Evolutionary conservation across 176 grass and related monocot genomes (phyloP).

Genomic region (Oryza longistaminata): DNA sequence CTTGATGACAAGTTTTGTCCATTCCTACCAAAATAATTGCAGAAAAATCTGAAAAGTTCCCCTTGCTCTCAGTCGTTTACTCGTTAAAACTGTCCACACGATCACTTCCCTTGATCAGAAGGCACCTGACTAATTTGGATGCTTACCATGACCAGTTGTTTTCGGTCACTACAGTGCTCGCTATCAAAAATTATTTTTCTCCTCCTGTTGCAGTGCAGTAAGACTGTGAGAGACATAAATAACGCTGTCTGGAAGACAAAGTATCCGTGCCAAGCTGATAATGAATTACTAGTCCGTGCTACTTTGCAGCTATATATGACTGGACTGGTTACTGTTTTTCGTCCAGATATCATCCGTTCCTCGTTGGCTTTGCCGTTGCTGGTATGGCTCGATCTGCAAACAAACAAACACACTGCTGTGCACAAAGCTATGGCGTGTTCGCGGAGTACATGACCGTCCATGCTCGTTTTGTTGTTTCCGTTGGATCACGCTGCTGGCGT

Average conservation of each 20-base stretch:
- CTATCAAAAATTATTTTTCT: background rate
- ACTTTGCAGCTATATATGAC: background rate
- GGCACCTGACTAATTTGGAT: conserved; percentile 3
- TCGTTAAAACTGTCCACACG: background rate
- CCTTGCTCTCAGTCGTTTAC: background rate
- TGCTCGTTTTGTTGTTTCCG: conserved; percentile 1
- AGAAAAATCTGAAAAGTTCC: background rate
- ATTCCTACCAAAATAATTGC: conserved; percentile 27
- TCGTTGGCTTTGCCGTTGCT: background rate
- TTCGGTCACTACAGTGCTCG: background rate
- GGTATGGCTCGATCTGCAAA: background rate
- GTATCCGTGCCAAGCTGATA: background rate
- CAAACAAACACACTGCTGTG: background rate
- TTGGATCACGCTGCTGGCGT: conserved; percentile 36
- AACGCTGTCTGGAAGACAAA: background rate
- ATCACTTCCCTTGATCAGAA: conserved; percentile 1
- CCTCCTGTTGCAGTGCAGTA: background rate
- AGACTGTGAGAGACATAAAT: background rate
- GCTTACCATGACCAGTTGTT: background rate
- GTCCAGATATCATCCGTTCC: background rate
- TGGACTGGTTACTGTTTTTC: background rate
- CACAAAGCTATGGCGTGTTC: background rate
- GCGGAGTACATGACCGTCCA: background rate
- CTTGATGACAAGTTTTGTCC: conserved; percentile 2
- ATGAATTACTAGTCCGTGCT: background rate